These are phyloP conservation scores for Ustilago sp. DNA, from an alignment of 1,284 basidiomycete genomes.

Conservation along the genomic window DNA sequence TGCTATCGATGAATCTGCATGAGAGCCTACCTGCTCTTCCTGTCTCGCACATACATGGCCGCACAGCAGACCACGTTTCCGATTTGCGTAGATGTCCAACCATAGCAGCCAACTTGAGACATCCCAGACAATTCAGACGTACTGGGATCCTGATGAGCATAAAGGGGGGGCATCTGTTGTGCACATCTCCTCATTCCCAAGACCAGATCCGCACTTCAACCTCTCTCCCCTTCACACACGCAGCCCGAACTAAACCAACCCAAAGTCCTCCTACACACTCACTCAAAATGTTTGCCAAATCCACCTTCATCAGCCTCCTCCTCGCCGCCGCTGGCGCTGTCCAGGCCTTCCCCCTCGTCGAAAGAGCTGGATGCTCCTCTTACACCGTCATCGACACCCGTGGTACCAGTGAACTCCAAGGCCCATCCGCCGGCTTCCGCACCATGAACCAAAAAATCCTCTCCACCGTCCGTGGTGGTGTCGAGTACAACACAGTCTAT, in stretches of 20 bases:
- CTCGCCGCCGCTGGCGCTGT: conserved; percentile 22
- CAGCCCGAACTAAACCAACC: neutral
- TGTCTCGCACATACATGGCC: neutral
- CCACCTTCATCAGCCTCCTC: conserved; percentile 16
- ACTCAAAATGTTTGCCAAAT: conserved; percentile 24
- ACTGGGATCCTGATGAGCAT: neutral
- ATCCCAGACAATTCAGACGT: neutral
- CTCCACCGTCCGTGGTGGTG: conserved; percentile 40
- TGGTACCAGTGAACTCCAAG: conserved; percentile 66
- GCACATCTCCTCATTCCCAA: neutral
- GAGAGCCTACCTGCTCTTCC: neutral
- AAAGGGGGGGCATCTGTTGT: neutral
- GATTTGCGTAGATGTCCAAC: neutral
- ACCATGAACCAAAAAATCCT: conserved; percentile 52
- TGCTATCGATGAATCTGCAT: conserved; percentile 1
- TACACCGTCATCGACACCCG: conserved; percentile 65
- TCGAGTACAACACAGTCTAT: conserved; percentile 65
- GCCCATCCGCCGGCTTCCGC: conserved; percentile 53
- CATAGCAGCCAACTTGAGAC: too few species aligned
- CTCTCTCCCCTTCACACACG: neutral
- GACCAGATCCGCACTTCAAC: neutral
- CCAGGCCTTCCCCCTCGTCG: conserved; percentile 17
- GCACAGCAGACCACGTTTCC: neutral
- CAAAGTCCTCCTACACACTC: neutral
- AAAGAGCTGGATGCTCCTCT: conserved; percentile 31